These are phyloP conservation scores for Candida hungchunana DNA, from an alignment of 805 yeast genomes.

Conservation along the genomic window DNA sequence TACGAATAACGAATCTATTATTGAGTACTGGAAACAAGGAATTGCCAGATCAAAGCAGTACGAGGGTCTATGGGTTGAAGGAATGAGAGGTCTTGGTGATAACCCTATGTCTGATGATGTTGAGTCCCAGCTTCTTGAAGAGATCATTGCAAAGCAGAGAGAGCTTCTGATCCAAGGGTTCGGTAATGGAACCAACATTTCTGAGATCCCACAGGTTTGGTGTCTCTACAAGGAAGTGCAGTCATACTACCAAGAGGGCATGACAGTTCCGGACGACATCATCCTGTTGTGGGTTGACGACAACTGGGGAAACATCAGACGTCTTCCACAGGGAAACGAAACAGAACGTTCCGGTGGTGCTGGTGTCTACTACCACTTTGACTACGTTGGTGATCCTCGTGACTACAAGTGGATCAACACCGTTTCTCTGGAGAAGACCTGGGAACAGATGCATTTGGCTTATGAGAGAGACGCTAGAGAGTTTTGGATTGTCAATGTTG, in stretches of 20 bases:
- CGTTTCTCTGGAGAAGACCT: constrained; percentile 11
- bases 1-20: constrained; percentile 11
- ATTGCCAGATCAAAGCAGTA: constrained; percentile 7
- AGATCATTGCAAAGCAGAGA: constrained; percentile 8
- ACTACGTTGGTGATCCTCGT: constrained; percentile 15
- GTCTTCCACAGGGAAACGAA: constrained; percentile 12
- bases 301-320: constrained; percentile 16
- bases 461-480: constrained; percentile 10
- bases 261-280: constrained; percentile 13
- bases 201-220: constrained; percentile 14
- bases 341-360: constrained; percentile 13
- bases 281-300: constrained; percentile 13
- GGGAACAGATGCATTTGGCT: constrained; percentile 16
- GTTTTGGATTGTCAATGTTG: constrained; percentile 15
- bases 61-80: constrained; percentile 14
- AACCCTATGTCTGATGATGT: constrained; percentile 9
- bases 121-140: constrained; percentile 10
- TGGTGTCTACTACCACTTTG: constrained; percentile 16
- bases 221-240: constrained; percentile 15
- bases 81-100: constrained; percentile 15
- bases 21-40: constrained; percentile 12
- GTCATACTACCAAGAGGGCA: constrained; percentile 10
- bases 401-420: constrained; percentile 16
- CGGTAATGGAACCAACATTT: constrained; percentile 9
- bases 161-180: constrained; percentile 6